A percentile compares a stretch with the other conserved stretches of the same genome.
Conservation (phyloP, 2,329 filamentous ascomycete genomes). For the Arthrobotrys iridis region DNA sequence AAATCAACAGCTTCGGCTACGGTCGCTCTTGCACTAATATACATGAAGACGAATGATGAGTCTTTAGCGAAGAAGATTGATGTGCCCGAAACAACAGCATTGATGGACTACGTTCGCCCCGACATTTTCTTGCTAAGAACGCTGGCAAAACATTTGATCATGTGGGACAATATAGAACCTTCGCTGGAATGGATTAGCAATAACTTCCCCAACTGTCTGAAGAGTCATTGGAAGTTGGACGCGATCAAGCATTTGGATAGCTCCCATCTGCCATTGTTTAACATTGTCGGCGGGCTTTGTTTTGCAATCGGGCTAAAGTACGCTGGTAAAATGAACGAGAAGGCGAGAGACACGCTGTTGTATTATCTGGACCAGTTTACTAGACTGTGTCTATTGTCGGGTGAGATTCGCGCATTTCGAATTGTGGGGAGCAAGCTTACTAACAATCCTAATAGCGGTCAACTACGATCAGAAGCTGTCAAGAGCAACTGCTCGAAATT, state of each 20-base stretch:
- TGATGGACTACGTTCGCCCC: slow-evolving; percentile 94
- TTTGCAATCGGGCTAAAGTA: slow-evolving; percentile 79
- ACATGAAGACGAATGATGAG: slow-evolving; percentile 93
- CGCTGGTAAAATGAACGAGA: slow-evolving; percentile 75
- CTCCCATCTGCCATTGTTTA: slow-evolving; percentile 89
- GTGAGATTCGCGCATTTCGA: slow-evolving; percentile 40
- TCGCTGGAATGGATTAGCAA: slow-evolving; percentile 77
- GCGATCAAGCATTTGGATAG: slow-evolving; percentile 74
- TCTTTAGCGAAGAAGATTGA: slow-evolving; percentile 90
- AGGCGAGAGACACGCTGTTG: slow-evolving; percentile 82
- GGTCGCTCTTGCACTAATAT: slow-evolving; percentile 87
- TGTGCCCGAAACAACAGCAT: slow-evolving; percentile 85
- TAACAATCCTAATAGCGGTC: slow-evolving; percentile 60
- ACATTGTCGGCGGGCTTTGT: slow-evolving; percentile 87
- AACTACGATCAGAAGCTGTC: slow-evolving; percentile 87
- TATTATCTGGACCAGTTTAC: slow-evolving; percentile 88
- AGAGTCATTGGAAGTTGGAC: slow-evolving; percentile 70
- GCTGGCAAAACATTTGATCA: slow-evolving; percentile 86
- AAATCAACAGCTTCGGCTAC: slow-evolving; percentile 93
- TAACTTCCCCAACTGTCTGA: slow-evolving; percentile 78
- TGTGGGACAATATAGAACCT: slow-evolving; percentile 86
- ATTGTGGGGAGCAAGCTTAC: neutral
- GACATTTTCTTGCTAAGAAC: slow-evolving; percentile 92
- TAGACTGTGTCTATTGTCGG: slow-evolving; percentile 72
- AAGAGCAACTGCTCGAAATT: slow-evolving; percentile 84